Evolutionary conservation across 768 basidiomycete genomes (phyloP).

Genomic region (Epithele typhae): DNA sequence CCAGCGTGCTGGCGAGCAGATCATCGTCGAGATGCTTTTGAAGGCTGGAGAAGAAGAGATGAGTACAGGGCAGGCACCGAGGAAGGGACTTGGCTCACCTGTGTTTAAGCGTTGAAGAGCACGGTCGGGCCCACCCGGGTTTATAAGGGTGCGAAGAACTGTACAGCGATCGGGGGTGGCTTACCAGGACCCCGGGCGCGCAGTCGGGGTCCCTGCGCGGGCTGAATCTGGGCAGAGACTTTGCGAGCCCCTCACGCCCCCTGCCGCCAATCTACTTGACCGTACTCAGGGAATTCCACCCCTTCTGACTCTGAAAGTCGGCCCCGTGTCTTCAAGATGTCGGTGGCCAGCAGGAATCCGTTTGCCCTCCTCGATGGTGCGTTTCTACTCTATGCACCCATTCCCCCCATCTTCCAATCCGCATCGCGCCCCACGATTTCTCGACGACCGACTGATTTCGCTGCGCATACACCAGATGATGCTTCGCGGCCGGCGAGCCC

Average conservation of each 20-base stretch:
- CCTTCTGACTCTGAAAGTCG: slow-evolving; percentile 36
- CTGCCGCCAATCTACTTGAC: slow-evolving; percentile 17
- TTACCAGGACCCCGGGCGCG: slow-evolving; percentile 19
- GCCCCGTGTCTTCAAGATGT: slow-evolving; percentile 72
- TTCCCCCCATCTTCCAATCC: background rate
- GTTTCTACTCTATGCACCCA: slow-evolving; percentile 22
- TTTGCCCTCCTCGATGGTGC: slow-evolving; percentile 80
- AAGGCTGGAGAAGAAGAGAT: slow-evolving; percentile 39
- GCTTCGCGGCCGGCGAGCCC: slow-evolving; percentile 39
- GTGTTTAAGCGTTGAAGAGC: slow-evolving; percentile 54
- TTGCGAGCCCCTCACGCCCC: slow-evolving; percentile 12
- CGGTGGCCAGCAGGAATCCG: slow-evolving; percentile 86
- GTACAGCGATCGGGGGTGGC: slow-evolving; percentile 29
- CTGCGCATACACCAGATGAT: slow-evolving; percentile 33
- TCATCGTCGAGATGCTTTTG: slow-evolving; percentile 91
- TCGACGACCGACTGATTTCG: background rate
- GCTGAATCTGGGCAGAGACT: background rate
- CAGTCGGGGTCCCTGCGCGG: slow-evolving; percentile 17
- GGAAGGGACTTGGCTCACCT: slow-evolving; percentile 41
- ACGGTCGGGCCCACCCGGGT: background rate
- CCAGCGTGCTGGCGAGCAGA: slow-evolving; percentile 58
- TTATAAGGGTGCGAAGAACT: slow-evolving; percentile 28
- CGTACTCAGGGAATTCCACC: slow-evolving; percentile 19
- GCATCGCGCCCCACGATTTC: background rate
- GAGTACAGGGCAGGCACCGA: slow-evolving; percentile 14